phyloP scores from a whole-genome alignment of 2,329 filamentous ascomycete species.

The Ophiostoma populinum region DNA sequence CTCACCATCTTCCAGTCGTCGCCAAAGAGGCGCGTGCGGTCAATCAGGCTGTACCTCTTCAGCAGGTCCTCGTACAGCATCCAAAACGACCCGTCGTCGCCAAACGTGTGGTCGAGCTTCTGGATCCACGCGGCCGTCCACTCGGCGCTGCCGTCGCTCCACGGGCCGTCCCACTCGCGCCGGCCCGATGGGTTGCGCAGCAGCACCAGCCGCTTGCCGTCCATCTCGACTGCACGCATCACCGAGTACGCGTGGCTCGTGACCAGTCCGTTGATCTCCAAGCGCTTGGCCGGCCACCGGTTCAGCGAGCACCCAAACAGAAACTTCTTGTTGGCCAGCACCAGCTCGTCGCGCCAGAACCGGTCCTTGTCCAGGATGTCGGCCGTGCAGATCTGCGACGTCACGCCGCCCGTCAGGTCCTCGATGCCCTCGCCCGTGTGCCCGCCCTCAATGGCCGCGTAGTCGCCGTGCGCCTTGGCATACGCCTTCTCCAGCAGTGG shows the following conservation, averaged over 20 bases:
- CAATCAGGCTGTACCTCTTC: slow-evolving; percentile 42
- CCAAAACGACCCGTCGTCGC: slow-evolving; percentile 46
- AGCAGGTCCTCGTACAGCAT: slow-evolving; percentile 45
- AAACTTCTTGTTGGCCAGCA: slow-evolving; percentile 66
- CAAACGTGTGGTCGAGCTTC: slow-evolving; percentile 41
- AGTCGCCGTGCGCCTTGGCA: slow-evolving; percentile 61
- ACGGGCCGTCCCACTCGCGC: slow-evolving; percentile 43
- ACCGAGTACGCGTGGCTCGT: slow-evolving; percentile 43
- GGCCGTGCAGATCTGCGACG: slow-evolving; percentile 47
- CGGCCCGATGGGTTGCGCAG: slow-evolving; percentile 42
- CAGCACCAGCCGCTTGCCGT: slow-evolving; percentile 33
- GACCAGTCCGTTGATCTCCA: slow-evolving; percentile 41
- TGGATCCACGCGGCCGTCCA: slow-evolving; percentile 40
- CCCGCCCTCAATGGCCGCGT: slow-evolving; percentile 52
- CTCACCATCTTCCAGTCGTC: slow-evolving; percentile 39
- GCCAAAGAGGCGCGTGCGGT: slow-evolving; percentile 45
- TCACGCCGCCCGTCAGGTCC: slow-evolving; percentile 51
- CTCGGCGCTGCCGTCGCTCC: slow-evolving; percentile 42
- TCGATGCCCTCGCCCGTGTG: slow-evolving; percentile 30
- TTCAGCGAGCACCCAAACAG: slow-evolving; percentile 61
- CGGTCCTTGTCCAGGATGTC: slow-evolving; percentile 63
- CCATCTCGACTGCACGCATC: slow-evolving; percentile 34
- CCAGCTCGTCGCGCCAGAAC: slow-evolving; percentile 71
- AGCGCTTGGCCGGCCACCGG: too few relatives aligned
- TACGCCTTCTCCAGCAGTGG: slow-evolving; percentile 60